These are phyloP conservation scores for Inosperma sp. DNA, from an alignment of 768 basidiomycete genomes.

Conservation along the genomic window DNA sequence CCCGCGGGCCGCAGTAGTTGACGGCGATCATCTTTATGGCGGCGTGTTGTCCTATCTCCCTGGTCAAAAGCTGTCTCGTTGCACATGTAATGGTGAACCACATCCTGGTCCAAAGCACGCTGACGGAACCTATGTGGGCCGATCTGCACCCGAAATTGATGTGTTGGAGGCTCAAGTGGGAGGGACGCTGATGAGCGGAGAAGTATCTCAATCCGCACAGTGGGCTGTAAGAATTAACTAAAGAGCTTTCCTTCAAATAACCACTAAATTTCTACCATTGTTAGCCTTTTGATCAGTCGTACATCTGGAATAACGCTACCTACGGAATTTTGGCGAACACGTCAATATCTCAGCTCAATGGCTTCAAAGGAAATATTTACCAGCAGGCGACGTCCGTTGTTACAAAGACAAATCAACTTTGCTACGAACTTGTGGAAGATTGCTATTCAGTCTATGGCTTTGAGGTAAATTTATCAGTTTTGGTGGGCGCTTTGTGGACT, in stretches of 20 bases:
- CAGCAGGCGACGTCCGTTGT: constrained; percentile 83
- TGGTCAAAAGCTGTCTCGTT: constrained; percentile 82
- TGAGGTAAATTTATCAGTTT: constrained; percentile 42
- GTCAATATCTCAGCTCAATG: constrained; percentile 49
- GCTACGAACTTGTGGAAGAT: constrained; percentile 52
- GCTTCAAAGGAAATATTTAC: constrained; percentile 70
- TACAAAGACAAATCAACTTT: constrained; percentile 61
- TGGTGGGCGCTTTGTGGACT: background rate
- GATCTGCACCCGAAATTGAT: constrained; percentile 87
- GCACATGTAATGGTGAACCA: constrained; percentile 80
- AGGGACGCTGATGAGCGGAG: constrained; percentile 35
- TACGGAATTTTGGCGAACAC: constrained; percentile 51
- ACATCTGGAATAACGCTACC: constrained; percentile 63
- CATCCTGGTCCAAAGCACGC: constrained; percentile 82
- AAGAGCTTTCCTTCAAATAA: background rate
- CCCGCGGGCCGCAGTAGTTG: constrained; percentile 55
- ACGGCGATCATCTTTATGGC: constrained; percentile 54
- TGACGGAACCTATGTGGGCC: constrained; percentile 78
- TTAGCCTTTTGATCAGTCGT: constrained; percentile 74
- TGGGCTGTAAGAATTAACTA: constrained; percentile 53
- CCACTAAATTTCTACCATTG: background rate
- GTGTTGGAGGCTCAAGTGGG: constrained; percentile 77
- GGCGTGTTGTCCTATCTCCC: constrained; percentile 74
- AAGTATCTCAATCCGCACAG: constrained; percentile 84
- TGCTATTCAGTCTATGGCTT: constrained; percentile 74